These are phyloP conservation scores for Calycina herbarum DNA, from an alignment of 2,329 filamentous ascomycete species.

Conservation along the genomic window DNA sequence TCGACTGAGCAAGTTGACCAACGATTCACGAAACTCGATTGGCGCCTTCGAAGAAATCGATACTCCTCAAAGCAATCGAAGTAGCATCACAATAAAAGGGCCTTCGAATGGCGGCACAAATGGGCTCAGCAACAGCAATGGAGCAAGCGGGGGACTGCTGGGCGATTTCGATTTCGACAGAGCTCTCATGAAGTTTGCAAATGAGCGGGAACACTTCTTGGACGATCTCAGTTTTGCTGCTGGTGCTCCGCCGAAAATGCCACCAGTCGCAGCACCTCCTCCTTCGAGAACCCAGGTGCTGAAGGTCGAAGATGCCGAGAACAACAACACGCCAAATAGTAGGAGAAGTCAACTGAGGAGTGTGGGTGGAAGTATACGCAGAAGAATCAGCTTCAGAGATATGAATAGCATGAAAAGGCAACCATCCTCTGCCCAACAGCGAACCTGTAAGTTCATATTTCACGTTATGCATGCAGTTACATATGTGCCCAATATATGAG, in stretches of 20 bases:
- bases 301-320: slow-evolving; percentile 66
- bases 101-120: slow-evolving; percentile 26
- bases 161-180: slow-evolving; percentile 89
- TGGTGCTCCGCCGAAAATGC: slow-evolving; percentile 65
- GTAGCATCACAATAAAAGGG: slow-evolving; percentile 63
- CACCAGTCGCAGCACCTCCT: slow-evolving; percentile 64
- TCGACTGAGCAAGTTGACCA: slow-evolving; percentile 55
- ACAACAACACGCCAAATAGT: slow-evolving; percentile 14
- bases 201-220: slow-evolving; percentile 90
- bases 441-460: slow-evolving; percentile 62
- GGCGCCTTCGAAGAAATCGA: slow-evolving; percentile 59
- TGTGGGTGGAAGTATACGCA: slow-evolving; percentile 81
- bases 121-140: slow-evolving; percentile 23
- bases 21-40: slow-evolving; percentile 53
- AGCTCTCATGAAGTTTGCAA: slow-evolving; percentile 89
- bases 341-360: slow-evolving; percentile 47
- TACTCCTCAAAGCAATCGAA: slow-evolving; percentile 55
- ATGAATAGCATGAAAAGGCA: slow-evolving; percentile 95
- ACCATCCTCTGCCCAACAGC: slow-evolving; percentile 61
- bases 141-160: slow-evolving; percentile 36
- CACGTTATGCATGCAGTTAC: slow-evolving; percentile 11
- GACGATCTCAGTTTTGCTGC: slow-evolving; percentile 89
- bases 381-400: slow-evolving; percentile 89
- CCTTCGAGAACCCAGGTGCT: slow-evolving; percentile 76
- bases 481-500: neutral